phyloP scores from a whole-genome alignment of 2,329 filamentous ascomycete species.

The Colletotrichum navitas region DNA sequence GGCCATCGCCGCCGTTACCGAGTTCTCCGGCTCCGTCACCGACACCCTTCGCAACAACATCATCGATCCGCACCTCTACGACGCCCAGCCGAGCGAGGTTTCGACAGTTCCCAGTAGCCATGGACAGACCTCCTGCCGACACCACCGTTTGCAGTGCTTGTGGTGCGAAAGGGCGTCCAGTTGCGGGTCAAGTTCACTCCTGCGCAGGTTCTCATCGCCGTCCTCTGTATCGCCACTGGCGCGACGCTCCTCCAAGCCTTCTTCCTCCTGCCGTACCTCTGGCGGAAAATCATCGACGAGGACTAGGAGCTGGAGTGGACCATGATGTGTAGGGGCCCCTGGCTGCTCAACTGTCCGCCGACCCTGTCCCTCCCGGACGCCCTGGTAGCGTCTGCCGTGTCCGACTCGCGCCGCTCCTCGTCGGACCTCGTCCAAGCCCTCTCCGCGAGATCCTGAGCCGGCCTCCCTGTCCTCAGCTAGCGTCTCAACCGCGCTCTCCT shows the following conservation, averaged over 20 bases:
- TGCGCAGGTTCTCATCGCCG: conserved; percentile 48
- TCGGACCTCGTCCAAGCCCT: conserved; percentile 49
- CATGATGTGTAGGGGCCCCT: conserved; percentile 61
- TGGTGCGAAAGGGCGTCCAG: conserved; percentile 60
- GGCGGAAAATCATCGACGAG: conserved; percentile 62
- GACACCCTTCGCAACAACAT: conserved; percentile 63
- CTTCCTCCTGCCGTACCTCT: conserved; percentile 67
- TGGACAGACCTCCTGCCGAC: too few relatives aligned
- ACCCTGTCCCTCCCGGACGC: conserved; percentile 43
- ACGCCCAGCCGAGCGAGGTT: conserved; percentile 53
- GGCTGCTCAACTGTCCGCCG: conserved; percentile 56
- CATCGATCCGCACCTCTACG: conserved; percentile 58
- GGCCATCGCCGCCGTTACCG: conserved; percentile 57
- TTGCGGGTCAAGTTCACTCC: conserved; percentile 44
- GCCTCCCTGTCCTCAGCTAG: conserved; percentile 56
- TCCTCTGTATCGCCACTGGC: conserved; percentile 59
- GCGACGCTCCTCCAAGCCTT: conserved; percentile 56
- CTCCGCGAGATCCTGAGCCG: conserved; percentile 56
- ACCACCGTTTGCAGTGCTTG: conserved; percentile 57
- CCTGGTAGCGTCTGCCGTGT: conserved; percentile 15
- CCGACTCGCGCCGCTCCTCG: conserved; percentile 16
- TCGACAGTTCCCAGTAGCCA: too few relatives aligned
- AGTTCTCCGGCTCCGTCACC: conserved; percentile 58
- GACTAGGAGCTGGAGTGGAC: conserved; percentile 65
- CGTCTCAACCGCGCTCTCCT: conserved; percentile 57